phyloP scores from a whole-genome alignment of 2,329 filamentous ascomycete genomes.

The Neocucurbitaria cava region DNA sequence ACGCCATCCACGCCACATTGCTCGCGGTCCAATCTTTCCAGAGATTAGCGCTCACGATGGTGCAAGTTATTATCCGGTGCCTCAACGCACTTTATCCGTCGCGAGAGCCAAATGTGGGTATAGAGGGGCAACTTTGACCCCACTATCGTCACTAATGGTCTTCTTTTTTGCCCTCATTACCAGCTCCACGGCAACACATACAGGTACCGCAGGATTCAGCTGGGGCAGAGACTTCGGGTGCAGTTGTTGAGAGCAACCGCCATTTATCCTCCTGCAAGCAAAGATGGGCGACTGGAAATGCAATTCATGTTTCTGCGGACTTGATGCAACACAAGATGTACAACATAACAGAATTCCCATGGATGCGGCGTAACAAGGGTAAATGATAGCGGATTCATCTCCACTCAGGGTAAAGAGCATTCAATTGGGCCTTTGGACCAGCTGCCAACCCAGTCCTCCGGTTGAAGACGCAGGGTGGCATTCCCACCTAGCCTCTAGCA shows the following conservation, averaged over 20 bases:
- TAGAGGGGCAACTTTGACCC: constrained; percentile 21
- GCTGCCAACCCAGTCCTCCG: constrained; percentile 19
- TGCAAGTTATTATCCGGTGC: constrained; percentile 27
- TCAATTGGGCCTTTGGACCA: neutral
- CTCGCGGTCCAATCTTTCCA: constrained; percentile 1
- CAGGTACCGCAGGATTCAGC: neutral
- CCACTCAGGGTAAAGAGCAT: constrained; percentile 22
- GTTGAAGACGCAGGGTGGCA: constrained; percentile 32
- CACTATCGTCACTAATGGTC: constrained; percentile 16
- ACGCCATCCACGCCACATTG: constrained; percentile 1
- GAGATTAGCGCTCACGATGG: constrained; percentile 3
- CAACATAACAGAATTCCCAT: constrained; percentile 2
- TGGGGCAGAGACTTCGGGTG: neutral
- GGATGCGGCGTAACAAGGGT: constrained; percentile 22
- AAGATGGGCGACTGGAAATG: constrained; percentile 5
- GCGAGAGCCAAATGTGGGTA: constrained; percentile 15
- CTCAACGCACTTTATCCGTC: constrained; percentile 27
- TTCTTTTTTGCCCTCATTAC: constrained; percentile 8
- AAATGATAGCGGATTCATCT: constrained; percentile 25
- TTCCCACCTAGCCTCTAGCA: constrained; percentile 24
- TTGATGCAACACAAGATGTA: constrained; percentile 1
- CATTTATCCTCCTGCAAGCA: constrained; percentile 9
- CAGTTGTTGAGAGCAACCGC: constrained; percentile 9
- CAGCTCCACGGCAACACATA: constrained; percentile 8
- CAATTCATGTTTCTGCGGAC: neutral